phyloP scores from a whole-genome alignment of 768 basidiomycete genomes.

The Lentinula sp. region DNA sequence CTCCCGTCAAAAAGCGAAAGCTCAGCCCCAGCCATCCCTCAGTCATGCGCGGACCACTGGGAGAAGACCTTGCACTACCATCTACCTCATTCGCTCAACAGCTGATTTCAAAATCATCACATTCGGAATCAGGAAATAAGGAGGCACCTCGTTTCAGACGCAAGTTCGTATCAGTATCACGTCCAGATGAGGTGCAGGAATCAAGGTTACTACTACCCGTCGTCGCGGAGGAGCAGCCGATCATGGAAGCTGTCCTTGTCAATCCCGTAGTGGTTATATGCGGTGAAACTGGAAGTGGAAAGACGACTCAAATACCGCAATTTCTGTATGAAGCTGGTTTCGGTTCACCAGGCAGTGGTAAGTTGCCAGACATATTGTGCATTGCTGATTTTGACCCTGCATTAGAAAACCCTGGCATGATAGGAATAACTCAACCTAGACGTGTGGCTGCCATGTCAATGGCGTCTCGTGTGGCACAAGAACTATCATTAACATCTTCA shows the following conservation, averaged over 20 bases:
- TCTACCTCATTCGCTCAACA: slow-evolving; percentile 57
- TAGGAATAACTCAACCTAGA: slow-evolving; percentile 95
- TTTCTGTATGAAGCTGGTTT: slow-evolving; percentile 98
- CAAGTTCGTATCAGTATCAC: slow-evolving; percentile 49
- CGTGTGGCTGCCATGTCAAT: slow-evolving; percentile 97
- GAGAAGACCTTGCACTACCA: slow-evolving; percentile 64
- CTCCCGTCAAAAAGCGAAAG: slow-evolving; percentile 45
- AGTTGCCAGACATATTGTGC: slow-evolving; percentile 12
- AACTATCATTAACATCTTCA: slow-evolving; percentile 78
- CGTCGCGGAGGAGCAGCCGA: slow-evolving; percentile 86
- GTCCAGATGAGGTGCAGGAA: slow-evolving; percentile 69
- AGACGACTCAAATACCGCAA: slow-evolving; percentile 97
- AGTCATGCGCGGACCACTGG: slow-evolving; percentile 74
- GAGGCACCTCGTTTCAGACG: slow-evolving; percentile 15
- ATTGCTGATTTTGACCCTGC: not conserved
- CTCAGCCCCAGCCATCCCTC: slow-evolving; percentile 18
- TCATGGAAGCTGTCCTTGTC: slow-evolving; percentile 86
- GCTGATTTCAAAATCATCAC: slow-evolving; percentile 14
- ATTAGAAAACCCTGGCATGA: slow-evolving; percentile 94
- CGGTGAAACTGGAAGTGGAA: slow-evolving; percentile 96
- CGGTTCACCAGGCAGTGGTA: slow-evolving; percentile 77
- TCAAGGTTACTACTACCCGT: slow-evolving; percentile 80
- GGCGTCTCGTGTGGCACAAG: slow-evolving; percentile 88
- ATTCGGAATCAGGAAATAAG: slow-evolving; percentile 3
- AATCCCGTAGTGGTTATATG: slow-evolving; percentile 82